Conservation (phyloP, 2,329 filamentous ascomycete species). For the Pseudogymnoascus sp. region DNA sequence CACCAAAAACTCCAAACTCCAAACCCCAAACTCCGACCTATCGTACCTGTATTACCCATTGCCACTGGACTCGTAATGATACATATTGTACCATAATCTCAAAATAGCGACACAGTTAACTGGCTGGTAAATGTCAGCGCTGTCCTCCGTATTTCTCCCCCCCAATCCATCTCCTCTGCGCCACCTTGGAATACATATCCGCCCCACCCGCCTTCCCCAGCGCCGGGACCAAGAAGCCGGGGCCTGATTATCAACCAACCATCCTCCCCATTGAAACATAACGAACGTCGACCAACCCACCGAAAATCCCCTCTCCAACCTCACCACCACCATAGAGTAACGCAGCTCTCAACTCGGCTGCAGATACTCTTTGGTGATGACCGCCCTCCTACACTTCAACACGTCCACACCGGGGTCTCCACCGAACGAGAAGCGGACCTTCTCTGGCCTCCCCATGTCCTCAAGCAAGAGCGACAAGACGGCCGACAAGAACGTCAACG, state of each 20-base stretch:
- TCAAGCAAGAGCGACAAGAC: constrained; percentile 25
- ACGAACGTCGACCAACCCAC: background rate
- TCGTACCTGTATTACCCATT: background rate
- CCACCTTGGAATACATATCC: constrained; percentile 4
- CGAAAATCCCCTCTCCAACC: background rate
- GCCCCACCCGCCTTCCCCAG: constrained; percentile 5
- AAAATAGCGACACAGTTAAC: background rate
- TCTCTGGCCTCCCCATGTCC: constrained; percentile 30
- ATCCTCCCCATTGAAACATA: constrained; percentile 4
- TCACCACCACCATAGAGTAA: background rate
- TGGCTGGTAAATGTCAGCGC: background rate
- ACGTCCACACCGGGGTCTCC: constrained; percentile 1
- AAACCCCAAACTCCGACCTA: background rate
- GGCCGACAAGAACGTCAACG: constrained; percentile 47
- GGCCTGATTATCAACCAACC: constrained; percentile 7
- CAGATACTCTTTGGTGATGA: constrained; percentile 7
- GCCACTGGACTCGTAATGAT: background rate
- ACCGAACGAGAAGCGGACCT: constrained; percentile 30
- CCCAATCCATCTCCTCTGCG: background rate
- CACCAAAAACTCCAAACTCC: background rate
- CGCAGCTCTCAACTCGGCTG: background rate
- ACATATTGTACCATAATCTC: background rate
- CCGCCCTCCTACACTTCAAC: constrained; percentile 9
- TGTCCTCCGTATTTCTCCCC: background rate
- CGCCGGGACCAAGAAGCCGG: background rate